These are phyloP conservation scores for Ilex paraguariensis DNA, from an alignment of 305 asterid genomes.

Conservation along the genomic window DNA sequence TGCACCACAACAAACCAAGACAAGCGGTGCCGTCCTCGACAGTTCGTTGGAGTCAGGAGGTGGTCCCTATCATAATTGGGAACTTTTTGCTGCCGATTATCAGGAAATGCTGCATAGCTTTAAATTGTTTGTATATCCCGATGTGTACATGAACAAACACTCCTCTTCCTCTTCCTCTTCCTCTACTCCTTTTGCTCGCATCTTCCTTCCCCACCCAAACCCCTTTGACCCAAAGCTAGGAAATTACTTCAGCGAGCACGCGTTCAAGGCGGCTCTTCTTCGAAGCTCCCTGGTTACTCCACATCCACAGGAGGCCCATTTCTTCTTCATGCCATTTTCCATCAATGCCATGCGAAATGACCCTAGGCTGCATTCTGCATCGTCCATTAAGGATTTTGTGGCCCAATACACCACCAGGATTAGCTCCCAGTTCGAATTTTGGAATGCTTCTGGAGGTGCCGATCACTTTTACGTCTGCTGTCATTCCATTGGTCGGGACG, in stretches of 20 bases:
- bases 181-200: conserved; percentile 24
- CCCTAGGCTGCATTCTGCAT: conserved; percentile 43
- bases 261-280: conserved; percentile 63
- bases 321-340: conserved; percentile 73
- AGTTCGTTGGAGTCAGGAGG: neutral
- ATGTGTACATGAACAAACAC: conserved; percentile 22
- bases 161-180: conserved; percentile 16
- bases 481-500: conserved; percentile 69
- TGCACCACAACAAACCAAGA: neutral
- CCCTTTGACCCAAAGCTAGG: conserved; percentile 55
- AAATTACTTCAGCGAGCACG: conserved; percentile 75
- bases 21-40: neutral
- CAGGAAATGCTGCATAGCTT: conserved; percentile 46
- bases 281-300: conserved; percentile 38
- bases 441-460: conserved; percentile 77
- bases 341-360: conserved; percentile 65
- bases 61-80: conserved; percentile 66
- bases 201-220: conserved; percentile 53
- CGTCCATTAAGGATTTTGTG: conserved; percentile 47
- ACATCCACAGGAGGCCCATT: conserved; percentile 48
- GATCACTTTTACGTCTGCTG: conserved; percentile 73
- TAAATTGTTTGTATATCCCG: conserved; percentile 57
- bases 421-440: conserved; percentile 37
- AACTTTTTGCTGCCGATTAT: conserved; percentile 46
- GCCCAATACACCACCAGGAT: conserved; percentile 44